A percentile compares a stretch with the other conserved stretches of the same genome.
These are phyloP conservation scores for Tricholomella constricta DNA, from an alignment of 768 basidiomycete species.

Conservation along the genomic window DNA sequence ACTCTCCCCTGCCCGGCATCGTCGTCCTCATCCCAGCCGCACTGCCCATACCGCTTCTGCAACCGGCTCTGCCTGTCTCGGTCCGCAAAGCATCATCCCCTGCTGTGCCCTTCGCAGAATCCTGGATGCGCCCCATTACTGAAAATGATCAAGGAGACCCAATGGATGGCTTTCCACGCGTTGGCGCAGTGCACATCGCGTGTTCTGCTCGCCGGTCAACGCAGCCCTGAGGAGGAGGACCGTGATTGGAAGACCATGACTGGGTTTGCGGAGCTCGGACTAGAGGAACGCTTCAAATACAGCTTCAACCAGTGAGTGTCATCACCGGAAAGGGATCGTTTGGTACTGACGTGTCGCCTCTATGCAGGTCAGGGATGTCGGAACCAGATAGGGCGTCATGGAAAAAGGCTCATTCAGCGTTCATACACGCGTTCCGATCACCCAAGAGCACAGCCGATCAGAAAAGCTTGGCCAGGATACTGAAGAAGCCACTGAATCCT, in stretches of 20 bases:
- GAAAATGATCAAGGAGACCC: constrained; percentile 54
- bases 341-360: constrained; percentile 4
- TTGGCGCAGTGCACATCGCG: constrained; percentile 66
- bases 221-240: constrained; percentile 42
- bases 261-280: constrained; percentile 71
- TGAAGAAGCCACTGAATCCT: constrained; percentile 49
- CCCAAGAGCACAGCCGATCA: constrained; percentile 51
- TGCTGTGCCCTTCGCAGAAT: constrained; percentile 77
- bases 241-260: constrained; percentile 58
- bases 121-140: constrained; percentile 65
- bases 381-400: constrained; percentile 70
- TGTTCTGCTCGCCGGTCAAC: constrained; percentile 55
- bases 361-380: constrained; percentile 18
- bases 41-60: constrained; percentile 75
- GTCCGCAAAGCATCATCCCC: constrained; percentile 62
- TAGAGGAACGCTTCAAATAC: constrained; percentile 66
- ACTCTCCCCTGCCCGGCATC: constrained; percentile 56
- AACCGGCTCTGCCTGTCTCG: constrained; percentile 74
- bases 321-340: neutral
- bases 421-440: constrained; percentile 61
- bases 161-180: constrained; percentile 80
- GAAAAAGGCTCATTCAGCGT: constrained; percentile 63
- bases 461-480: constrained; percentile 57
- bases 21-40: constrained; percentile 29
- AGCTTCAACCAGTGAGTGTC: constrained; percentile 46